Evolutionary conservation across 306 rosid species (phyloP).

Genomic region (Prunus dulcis): DNA sequence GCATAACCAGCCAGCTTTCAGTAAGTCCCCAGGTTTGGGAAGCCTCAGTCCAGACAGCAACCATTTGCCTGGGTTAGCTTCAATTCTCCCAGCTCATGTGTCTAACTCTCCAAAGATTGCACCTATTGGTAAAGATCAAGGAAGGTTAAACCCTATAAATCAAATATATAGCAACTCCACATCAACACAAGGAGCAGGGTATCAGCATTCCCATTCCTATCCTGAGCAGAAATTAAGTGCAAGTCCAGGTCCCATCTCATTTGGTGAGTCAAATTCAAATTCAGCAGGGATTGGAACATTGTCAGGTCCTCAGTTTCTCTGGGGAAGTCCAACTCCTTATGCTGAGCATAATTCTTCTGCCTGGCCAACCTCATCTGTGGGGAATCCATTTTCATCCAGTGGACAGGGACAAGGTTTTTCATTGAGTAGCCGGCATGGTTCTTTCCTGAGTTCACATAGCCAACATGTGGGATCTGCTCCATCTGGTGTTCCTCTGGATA

Average conservation of each 20-base stretch:
- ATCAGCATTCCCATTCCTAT: slow-evolving; percentile 66
- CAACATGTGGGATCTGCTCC: slow-evolving; percentile 96
- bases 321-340: slow-evolving; percentile 88
- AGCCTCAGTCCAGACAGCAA: slow-evolving; percentile 64
- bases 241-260: slow-evolving; percentile 63
- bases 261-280: slow-evolving; percentile 52
- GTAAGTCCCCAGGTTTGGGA: slow-evolving; percentile 70
- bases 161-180: slow-evolving; percentile 44
- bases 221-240: slow-evolving; percentile 61
- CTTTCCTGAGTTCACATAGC: slow-evolving; percentile 57
- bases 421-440: slow-evolving; percentile 42
- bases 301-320: slow-evolving; percentile 91
- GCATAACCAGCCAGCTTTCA: slow-evolving; percentile 54
- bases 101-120: slow-evolving; percentile 70
- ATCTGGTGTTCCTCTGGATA: slow-evolving; percentile 68
- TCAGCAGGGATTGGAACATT: slow-evolving; percentile 71
- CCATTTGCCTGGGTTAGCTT: slow-evolving; percentile 77
- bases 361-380: slow-evolving; percentile 63
- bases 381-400: slow-evolving; percentile 59
- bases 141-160: slow-evolving; percentile 51
- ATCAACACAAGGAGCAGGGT: slow-evolving; percentile 50
- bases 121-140: slow-evolving; percentile 89
- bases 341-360: slow-evolving; percentile 40
- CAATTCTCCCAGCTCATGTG: slow-evolving; percentile 69
- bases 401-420: slow-evolving; percentile 75